Percentiles rank a stretch among this genome's conserved stretches.
These are phyloP conservation scores for Boeremia lycopersici DNA, from an alignment of 2,329 filamentous ascomycete genomes.

Conservation along the genomic window DNA sequence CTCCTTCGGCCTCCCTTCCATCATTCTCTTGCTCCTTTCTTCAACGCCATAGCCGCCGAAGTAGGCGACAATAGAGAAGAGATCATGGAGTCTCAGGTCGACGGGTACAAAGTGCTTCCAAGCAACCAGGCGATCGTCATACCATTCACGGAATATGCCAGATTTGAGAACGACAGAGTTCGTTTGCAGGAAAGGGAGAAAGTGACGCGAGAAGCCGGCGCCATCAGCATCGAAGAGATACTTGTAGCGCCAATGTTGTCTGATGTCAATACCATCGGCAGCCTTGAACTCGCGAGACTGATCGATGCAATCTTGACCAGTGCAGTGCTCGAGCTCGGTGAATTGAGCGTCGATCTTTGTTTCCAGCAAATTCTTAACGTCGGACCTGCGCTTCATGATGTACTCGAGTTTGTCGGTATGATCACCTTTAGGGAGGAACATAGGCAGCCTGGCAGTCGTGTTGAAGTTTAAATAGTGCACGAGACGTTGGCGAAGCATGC, in stretches of 20 bases:
- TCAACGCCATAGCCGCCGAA: slow-evolving; percentile 56
- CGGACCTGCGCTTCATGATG: slow-evolving; percentile 58
- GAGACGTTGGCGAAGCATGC: slow-evolving; percentile 72
- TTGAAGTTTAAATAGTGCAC: slow-evolving; percentile 62
- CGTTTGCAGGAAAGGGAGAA: slow-evolving; percentile 70
- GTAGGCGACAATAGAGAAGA: slow-evolving; percentile 77
- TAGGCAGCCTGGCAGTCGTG: slow-evolving; percentile 36
- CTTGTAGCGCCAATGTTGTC: slow-evolving; percentile 66
- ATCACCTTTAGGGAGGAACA: slow-evolving; percentile 54
- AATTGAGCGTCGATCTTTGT: slow-evolving; percentile 61
- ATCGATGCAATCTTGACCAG: slow-evolving; percentile 58
- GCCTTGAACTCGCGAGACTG: slow-evolving; percentile 61
- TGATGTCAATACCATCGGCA: slow-evolving; percentile 56
- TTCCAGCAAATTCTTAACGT: slow-evolving; percentile 61
- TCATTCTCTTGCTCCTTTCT: slow-evolving; percentile 33
- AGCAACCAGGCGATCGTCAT: slow-evolving; percentile 72
- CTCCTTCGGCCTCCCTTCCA: slow-evolving; percentile 31
- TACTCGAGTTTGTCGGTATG: slow-evolving; percentile 60
- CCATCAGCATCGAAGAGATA: slow-evolving; percentile 77
- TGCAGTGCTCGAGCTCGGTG: slow-evolving; percentile 62
- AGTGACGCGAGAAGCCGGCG: slow-evolving; percentile 67
- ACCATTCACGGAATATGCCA: slow-evolving; percentile 79
- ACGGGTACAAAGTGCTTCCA: slow-evolving; percentile 85
- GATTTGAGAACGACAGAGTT: slow-evolving; percentile 72
- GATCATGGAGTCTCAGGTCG: slow-evolving; percentile 72